phyloP scores from a whole-genome alignment of 2,329 filamentous ascomycete species.

The Shiraia sp. region DNA sequence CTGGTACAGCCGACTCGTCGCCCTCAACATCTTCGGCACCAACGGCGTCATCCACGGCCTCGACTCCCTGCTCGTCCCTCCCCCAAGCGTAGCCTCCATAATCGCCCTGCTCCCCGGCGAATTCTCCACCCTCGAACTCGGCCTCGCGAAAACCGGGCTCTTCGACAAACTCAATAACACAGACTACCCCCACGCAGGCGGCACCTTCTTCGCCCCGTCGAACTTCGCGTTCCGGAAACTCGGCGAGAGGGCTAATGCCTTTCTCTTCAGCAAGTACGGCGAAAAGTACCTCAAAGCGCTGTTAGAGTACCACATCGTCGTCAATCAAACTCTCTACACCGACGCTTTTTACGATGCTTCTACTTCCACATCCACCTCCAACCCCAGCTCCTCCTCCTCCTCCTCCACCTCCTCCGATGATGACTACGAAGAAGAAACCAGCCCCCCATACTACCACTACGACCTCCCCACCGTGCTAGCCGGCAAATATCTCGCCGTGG shows the following conservation, averaged over 20 bases:
- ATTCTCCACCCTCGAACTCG: slow-evolving; percentile 80
- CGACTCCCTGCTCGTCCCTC: slow-evolving; percentile 75
- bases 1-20: slow-evolving; percentile 73
- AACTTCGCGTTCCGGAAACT: slow-evolving; percentile 81
- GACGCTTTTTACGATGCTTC: slow-evolving; percentile 72
- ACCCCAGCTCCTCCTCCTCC: no score
- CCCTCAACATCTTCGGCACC: slow-evolving; percentile 69
- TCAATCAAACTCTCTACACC: slow-evolving; percentile 77
- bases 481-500: slow-evolving; percentile 68
- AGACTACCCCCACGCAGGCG: slow-evolving; percentile 58
- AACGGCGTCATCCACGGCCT: slow-evolving; percentile 84
- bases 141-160: slow-evolving; percentile 74
- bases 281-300: slow-evolving; percentile 76
- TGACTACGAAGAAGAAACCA: slow-evolving; percentile 17
- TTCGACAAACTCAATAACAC: slow-evolving; percentile 60
- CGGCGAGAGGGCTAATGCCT: slow-evolving; percentile 73
- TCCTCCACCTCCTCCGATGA: no score
- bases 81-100: slow-evolving; percentile 66
- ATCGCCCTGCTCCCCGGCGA: slow-evolving; percentile 67
- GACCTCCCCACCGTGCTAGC: slow-evolving; percentile 75
- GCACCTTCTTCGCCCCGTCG: slow-evolving; percentile 78
- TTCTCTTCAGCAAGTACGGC: slow-evolving; percentile 79
- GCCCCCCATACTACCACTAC: slow-evolving; percentile 60
- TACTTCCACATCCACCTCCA: no score
- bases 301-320: slow-evolving; percentile 76